phyloP scores from a whole-genome alignment of 2,329 filamentous ascomycete genomes.

The Coniochaeta ligniaria region DNA sequence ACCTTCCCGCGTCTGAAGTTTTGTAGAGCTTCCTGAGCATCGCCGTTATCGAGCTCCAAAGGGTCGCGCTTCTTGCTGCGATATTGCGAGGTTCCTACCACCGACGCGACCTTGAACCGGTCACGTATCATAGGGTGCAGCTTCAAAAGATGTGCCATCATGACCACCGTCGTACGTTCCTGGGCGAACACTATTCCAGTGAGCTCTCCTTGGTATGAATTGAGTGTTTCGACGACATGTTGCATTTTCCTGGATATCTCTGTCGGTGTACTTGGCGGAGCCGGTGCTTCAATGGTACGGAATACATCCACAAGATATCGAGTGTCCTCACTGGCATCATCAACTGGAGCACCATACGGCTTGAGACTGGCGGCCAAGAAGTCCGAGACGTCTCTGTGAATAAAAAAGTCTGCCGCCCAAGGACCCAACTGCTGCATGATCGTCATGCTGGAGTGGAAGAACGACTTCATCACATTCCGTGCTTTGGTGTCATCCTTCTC shows the following conservation, averaged over 20 bases:
- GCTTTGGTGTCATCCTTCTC: slow-evolving; percentile 41
- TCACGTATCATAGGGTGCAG: slow-evolving; percentile 38
- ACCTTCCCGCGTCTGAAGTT: slow-evolving; percentile 46
- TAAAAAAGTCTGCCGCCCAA: slow-evolving; percentile 64
- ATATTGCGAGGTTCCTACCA: slow-evolving; percentile 45
- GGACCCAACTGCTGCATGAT: slow-evolving; percentile 53
- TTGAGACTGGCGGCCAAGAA: slow-evolving; percentile 16
- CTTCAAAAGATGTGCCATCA: slow-evolving; percentile 51
- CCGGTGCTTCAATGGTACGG: slow-evolving; percentile 12
- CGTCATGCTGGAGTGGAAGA: slow-evolving; percentile 41
- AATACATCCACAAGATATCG: slow-evolving; percentile 46
- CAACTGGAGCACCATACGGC: slow-evolving; percentile 19
- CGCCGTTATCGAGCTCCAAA: slow-evolving; percentile 18
- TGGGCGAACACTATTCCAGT: slow-evolving; percentile 63
- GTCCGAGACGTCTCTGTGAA: slow-evolving; percentile 38
- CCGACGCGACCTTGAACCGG: slow-evolving; percentile 42
- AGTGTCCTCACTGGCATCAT: slow-evolving; percentile 42
- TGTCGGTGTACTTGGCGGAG: slow-evolving; percentile 7
- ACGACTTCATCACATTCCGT: slow-evolving; percentile 46
- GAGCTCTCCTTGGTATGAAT: slow-evolving; percentile 30
- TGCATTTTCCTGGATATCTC: slow-evolving; percentile 51
- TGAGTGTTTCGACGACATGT: slow-evolving; percentile 44
- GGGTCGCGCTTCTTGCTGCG: slow-evolving; percentile 30
- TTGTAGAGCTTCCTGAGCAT: slow-evolving; percentile 29
- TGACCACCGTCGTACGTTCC: slow-evolving; percentile 52